Conservation (phyloP, 371 early-diverging fungal species). For the Coemansia sp. region DNA sequence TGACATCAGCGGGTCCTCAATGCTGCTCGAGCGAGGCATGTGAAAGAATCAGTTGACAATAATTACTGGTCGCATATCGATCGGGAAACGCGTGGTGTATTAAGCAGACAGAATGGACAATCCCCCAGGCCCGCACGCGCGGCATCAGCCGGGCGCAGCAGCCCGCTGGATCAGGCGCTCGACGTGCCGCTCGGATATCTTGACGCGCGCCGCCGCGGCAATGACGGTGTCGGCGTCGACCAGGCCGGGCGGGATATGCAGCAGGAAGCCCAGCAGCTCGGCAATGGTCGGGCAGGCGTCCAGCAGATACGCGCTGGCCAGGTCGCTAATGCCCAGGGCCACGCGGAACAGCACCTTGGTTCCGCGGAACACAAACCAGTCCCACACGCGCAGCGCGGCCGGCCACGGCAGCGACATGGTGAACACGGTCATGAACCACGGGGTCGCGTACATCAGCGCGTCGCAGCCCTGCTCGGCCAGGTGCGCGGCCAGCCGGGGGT, state of each 20-base stretch:
- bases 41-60: too few relatives aligned
- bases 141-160: not conserved
- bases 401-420: constrained; percentile 91
- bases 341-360: constrained; percentile 82
- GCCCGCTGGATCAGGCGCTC: constrained; percentile 24
- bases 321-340: constrained; percentile 75
- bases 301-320: constrained; percentile 60
- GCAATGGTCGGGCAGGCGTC: constrained; percentile 74
- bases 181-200: constrained; percentile 53
- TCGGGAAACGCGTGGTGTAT: too few relatives aligned
- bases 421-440: constrained; percentile 93
- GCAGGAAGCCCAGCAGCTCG: constrained; percentile 71
- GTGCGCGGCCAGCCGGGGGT: constrained; percentile 72
- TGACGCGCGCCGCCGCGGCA: constrained; percentile 67
- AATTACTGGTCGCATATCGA: too few relatives aligned
- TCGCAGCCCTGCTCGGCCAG: constrained; percentile 73
- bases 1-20: too few relatives aligned
- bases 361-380: constrained; percentile 78
- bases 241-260: constrained; percentile 78
- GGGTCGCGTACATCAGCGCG: constrained; percentile 87
- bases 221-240: constrained; percentile 69
- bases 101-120: too few relatives aligned
- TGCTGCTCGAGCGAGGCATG: too few relatives aligned
- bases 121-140: not conserved
- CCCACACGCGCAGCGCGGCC: constrained; percentile 89